phyloP scores from a whole-genome alignment of 805 yeast species.

The Candida ficus region DNA sequence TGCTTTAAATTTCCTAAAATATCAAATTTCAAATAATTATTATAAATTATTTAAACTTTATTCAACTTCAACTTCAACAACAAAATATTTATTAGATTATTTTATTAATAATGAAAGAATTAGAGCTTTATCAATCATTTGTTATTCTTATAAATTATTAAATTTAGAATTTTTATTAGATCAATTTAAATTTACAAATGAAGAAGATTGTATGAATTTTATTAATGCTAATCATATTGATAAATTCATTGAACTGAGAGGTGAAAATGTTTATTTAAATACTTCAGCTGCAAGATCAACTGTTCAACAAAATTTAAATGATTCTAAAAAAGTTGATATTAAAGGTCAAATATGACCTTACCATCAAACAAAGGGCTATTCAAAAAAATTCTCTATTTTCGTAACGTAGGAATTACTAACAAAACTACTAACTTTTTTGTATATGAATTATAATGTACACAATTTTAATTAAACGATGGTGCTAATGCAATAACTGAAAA shows the following conservation, averaged over 20 bases:
- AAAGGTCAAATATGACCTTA: slow-evolving; percentile 73
- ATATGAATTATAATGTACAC: no score
- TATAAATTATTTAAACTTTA: slow-evolving; percentile 44
- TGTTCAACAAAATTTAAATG: slow-evolving; percentile 33
- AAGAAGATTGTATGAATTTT: slow-evolving; percentile 37
- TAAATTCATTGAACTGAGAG: slow-evolving; percentile 27
- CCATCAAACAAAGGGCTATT: no score
- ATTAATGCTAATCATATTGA: slow-evolving; percentile 35
- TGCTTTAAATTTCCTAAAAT: slow-evolving; percentile 28
- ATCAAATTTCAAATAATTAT: slow-evolving; percentile 41
- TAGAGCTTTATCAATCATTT: slow-evolving; percentile 47
- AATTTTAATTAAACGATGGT: slow-evolving; percentile 38
- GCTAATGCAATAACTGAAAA: slow-evolving; percentile 78
- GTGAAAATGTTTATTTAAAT: slow-evolving; percentile 30
- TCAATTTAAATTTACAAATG: slow-evolving; percentile 37
- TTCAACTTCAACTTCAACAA: slow-evolving; percentile 34
- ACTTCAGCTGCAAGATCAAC: slow-evolving; percentile 30
- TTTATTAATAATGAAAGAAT: slow-evolving; percentile 57
- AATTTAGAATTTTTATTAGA: slow-evolving; percentile 32
- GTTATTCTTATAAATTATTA: slow-evolving; percentile 50
- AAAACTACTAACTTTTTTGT: no score
- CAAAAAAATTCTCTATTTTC: no score
- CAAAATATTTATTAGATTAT: slow-evolving; percentile 43
- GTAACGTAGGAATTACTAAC: no score
- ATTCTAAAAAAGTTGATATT: slow-evolving; percentile 65